Base-by-base conservation (phyloP, 129 eudicot genomes). In the Escallonia herrerae region DNA sequence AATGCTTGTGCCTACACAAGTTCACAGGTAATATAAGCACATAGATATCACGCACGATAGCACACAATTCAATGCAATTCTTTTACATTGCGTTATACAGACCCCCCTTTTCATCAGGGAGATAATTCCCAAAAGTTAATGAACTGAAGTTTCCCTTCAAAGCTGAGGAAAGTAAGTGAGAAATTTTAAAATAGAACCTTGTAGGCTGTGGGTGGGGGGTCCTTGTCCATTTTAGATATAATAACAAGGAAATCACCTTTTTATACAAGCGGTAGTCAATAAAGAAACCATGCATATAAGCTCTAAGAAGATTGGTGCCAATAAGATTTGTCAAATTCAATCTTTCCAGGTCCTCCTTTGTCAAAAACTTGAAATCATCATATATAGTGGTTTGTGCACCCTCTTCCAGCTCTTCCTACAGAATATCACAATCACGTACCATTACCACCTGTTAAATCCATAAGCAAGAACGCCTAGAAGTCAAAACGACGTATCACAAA, bases 401-500 rank as follows among this genome's bases (percentile, higher is more conserved):
- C 86, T 86, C 96, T 79, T 93, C 98, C 78, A 93, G 55, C 82
- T 89, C 98, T 76, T 93, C 98, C 98, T 93, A 61, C 73, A 83
- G 37, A 54, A 8, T 68, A 15, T 51, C 15, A 62, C 48, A 12
- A 65, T 56, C 40, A 40, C 10, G 33, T 10, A 74, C 60, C 61
- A 49, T 61, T 56, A 63, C 38, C 62, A 76, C 40, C 54, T 43
- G 50, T 63, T 63, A 47, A 66, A 12, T 62, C 68, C 38, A 8
- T 37, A 60, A 47, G 9, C 11, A 58, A 7, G 43, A 5, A 54
- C 52, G 42, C 7, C 14, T 49, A 45, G 50, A 9, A 10, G 39
- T 60, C 54, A 52, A 43, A 48, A 2, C 49, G 58, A 3, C 38
- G 3, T 48, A 66, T 64, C 74, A 55, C 1, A 45, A 45, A 45